A percentile compares a stretch with the other conserved stretches of the same genome.
Evolutionary conservation across 2,329 filamentous ascomycete genomes (phyloP).

Genomic region (Aspergillus fijiensis): DNA sequence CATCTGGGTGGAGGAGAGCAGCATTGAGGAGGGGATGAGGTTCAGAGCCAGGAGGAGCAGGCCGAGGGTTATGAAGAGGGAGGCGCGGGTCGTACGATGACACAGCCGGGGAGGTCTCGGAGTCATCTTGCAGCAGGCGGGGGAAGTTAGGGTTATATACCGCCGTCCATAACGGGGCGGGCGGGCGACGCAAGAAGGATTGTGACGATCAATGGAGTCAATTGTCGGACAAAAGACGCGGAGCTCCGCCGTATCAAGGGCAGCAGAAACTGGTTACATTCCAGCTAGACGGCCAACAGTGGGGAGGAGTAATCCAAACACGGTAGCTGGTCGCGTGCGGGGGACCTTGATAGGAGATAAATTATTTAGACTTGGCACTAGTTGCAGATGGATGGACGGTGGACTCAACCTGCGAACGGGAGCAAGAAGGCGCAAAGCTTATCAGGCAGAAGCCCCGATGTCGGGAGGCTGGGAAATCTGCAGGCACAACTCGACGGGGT

Average conservation of each 20-base stretch:
- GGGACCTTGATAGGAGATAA: not conserved
- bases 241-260: not conserved
- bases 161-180: not conserved
- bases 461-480: no score
- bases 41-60: not conserved
- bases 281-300: not conserved
- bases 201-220: not conserved
- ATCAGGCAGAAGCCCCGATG: no score
- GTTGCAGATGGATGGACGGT: not conserved
- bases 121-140: not conserved
- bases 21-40: not conserved
- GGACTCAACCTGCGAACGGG: not conserved
- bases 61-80: not conserved
- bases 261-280: not conserved
- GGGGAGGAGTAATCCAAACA: not conserved
- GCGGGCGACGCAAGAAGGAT: not conserved
- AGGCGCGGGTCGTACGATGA: not conserved
- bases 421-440: no score
- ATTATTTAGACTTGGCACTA: not conserved
- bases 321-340: slow-evolving; percentile 8
- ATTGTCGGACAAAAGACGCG: not conserved
- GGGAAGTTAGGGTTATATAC: not conserved
- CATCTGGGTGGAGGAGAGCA: not conserved
- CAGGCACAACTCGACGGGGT: no score
- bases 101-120: not conserved